Evolutionary conservation across 768 basidiomycete genomes (phyloP), one percentile per base, ranked within the genome.

Genomic region (Artomyces pyxidatus): DNA sequence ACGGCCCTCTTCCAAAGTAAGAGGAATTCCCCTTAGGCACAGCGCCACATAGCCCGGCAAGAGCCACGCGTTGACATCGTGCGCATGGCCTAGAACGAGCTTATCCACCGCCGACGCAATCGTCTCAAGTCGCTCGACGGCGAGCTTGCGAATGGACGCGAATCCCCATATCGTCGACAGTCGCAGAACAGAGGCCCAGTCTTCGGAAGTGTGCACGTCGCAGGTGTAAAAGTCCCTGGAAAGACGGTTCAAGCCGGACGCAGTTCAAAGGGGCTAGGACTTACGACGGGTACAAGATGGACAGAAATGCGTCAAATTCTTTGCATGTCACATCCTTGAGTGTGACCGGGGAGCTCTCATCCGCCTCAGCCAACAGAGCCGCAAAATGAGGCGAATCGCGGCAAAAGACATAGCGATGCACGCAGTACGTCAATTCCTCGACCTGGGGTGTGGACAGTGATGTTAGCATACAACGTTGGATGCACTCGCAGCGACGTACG

Each of bases 81-180:
- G 52, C 14, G 49, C 40, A 16, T 49, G 53, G 6, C 47, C 50
- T 14, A 57, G 45, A 3, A 51, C 40, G 37, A 57, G 42, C n/a
- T 49, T 52, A 30, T 57, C 56, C 12, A 58, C 45, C 12, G 56
- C 55, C 3, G 56, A 57, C 22, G 55, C 48, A 10, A 49, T 35
- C 4, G 52, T 44, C 2, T 49, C 44, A 10, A 56, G 49, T 4
- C 37, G 43, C 38, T 39, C 32, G 38, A 58, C 32, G 1, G 58
- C 51, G 3, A 58, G 50, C 23, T 48, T 48, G 10, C 58, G 58
- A 32, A 55, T 48, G 9, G 51, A 55, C 6, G 48, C 21, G 35
- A 59, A 59, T 8, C 42, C 45, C 58, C 58, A 59, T n/a, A 37
- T 43, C 3, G 50, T 48, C 29, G 58, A 41, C 14, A 59, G 53